Evolutionary conservation across 31 red algal species (phyloP), one percentile per base, ranked within the genome.

Genomic region (Endocladia muricata): DNA sequence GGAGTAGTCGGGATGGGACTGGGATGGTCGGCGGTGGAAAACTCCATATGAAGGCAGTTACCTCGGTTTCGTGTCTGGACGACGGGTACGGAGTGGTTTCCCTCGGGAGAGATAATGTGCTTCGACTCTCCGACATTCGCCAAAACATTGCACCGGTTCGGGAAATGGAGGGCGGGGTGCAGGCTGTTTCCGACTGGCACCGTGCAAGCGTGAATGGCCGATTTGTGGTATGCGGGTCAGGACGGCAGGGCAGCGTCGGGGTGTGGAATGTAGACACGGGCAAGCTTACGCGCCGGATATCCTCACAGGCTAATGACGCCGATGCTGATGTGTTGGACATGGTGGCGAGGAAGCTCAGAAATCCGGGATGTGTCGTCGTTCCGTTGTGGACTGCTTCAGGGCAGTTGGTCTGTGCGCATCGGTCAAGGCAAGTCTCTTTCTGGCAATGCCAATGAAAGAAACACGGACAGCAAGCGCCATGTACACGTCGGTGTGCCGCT

Each of bases 131-230:
- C 23, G 83, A 86, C 49, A 70, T 76, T 15, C 36, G 83, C n/a
- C 70, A 62, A 66, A 43, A 59, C 37, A 48, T 78, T 34, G 47
- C 23, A 15, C 37, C 56, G 9, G 63, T 86, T 56, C 62, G 75
- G 9, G 84, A 88, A 37, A 80, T 80, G 67, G 84, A 80, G 28
- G 22, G 52, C 3, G 25, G 23, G 36, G 39, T 79, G 25, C 35
- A 79, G 3, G 55, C 55, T 8, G 74, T 79, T 7, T 88, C 64
- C 28, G 84, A 80, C 33, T 88, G 76, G 84, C 84, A 88, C 67
- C 66, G 84, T 13, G 26, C 59, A 3, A 37, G 64, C 5, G 66
- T 72, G 23, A 55, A 40, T 43, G 54, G 74, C 37, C 76, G 76
- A 6, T 49, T 59, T 52, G 84, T 88, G 15, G 64, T 49, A 35